Evolutionary conservation across 179 eudicot species (phyloP).

Genomic region (Heliamphora pulchella): DNA sequence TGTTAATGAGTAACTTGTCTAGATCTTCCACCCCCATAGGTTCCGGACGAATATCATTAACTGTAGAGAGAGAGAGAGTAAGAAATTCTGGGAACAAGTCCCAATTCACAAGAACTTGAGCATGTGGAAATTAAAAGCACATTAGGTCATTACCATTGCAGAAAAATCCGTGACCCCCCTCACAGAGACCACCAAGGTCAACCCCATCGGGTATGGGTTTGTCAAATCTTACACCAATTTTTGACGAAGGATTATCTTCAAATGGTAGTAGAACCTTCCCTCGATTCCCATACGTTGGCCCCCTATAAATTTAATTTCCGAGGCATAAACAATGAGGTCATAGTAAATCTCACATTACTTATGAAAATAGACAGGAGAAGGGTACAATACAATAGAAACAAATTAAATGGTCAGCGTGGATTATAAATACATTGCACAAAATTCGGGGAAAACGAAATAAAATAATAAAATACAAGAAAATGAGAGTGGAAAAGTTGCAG

Average conservation of each 20-base stretch:
- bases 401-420: slow-evolving; percentile 1
- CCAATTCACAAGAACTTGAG: slow-evolving; percentile 18
- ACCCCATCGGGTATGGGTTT: slow-evolving; percentile 71
- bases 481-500: not conserved
- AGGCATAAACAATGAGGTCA: slow-evolving; percentile 13
- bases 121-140: slow-evolving; percentile 10
- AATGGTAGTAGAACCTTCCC: slow-evolving; percentile 83
- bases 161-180: slow-evolving; percentile 72
- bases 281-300: slow-evolving; percentile 68
- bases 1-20: slow-evolving; percentile 59
- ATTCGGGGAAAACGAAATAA: not conserved
- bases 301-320: slow-evolving; percentile 36
- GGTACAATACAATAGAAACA: not conserved
- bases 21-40: slow-evolving; percentile 66
- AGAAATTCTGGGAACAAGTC: slow-evolving; percentile 17
- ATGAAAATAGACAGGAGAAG: not conserved
- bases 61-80: slow-evolving; percentile 36
- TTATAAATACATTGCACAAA: not conserved
- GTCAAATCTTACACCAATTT: slow-evolving; percentile 91
- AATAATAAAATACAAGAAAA: not conserved
- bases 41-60: slow-evolving; percentile 67
- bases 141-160: slow-evolving; percentile 57
- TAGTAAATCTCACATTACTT: slow-evolving; percentile 5
- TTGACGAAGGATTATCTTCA: slow-evolving; percentile 74
- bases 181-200: slow-evolving; percentile 80